Evolutionary conservation across 2,329 filamentous ascomycete genomes (phyloP).

Genomic region (Phoma sp.): DNA sequence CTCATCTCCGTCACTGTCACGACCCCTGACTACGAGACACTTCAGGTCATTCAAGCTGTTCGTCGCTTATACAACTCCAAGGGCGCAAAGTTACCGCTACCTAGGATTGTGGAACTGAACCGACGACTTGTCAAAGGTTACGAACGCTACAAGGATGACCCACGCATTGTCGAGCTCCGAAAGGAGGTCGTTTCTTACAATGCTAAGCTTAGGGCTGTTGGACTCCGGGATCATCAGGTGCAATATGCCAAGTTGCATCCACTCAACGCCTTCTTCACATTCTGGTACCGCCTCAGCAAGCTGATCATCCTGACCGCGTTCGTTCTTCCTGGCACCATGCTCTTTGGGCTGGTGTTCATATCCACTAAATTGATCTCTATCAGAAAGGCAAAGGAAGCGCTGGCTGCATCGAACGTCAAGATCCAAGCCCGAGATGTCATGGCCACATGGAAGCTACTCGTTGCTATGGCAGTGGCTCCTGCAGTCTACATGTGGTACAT

Average conservation of each 20-base stretch:
- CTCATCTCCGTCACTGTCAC: conserved; percentile 90
- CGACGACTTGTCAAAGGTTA: conserved; percentile 90
- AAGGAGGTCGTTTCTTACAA: conserved; percentile 85
- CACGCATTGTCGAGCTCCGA: conserved; percentile 78
- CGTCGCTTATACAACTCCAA: conserved; percentile 92
- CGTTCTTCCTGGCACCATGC: conserved; percentile 82
- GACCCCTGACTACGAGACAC: conserved; percentile 90
- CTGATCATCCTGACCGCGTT: conserved; percentile 77
- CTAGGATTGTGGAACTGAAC: conserved; percentile 93
- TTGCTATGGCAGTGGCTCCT: conserved; percentile 49
- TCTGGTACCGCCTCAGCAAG: conserved; percentile 83
- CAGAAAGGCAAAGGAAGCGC: conserved; percentile 48
- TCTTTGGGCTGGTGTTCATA: conserved; percentile 70
- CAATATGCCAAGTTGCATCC: conserved; percentile 87
- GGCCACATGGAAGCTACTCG: conserved; percentile 53
- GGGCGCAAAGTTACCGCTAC: conserved; percentile 89
- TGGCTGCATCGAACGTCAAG: conserved; percentile 52
- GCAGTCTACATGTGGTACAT: conserved; percentile 45
- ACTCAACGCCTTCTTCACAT: conserved; percentile 74
- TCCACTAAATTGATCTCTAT: conserved; percentile 48
- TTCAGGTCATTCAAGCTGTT: conserved; percentile 89
- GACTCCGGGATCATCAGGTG: conserved; percentile 92
- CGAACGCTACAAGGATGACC: conserved; percentile 89
- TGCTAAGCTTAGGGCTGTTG: conserved; percentile 81
- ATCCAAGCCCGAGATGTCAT: conserved; percentile 50